Conservation (phyloP, 768 basidiomycete genomes). For the Russula griseocarnosa region DNA sequence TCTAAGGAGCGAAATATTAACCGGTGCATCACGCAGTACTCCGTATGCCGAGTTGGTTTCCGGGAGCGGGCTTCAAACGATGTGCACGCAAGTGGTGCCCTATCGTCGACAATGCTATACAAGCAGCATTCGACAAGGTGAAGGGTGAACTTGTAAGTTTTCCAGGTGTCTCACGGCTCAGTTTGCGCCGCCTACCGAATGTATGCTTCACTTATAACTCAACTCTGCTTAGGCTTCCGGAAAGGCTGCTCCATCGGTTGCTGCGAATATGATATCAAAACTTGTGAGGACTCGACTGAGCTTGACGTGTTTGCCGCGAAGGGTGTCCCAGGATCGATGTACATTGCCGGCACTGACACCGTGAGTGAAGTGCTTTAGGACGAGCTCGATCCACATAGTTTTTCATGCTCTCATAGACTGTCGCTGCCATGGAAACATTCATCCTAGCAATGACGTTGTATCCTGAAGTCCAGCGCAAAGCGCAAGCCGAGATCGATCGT, state of each 20-base stretch:
- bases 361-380: neutral
- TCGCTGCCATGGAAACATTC: neutral
- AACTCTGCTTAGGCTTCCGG: neutral
- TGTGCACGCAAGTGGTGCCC: neutral
- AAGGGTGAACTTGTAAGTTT: neutral
- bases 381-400: neutral
- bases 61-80: conserved; percentile 31
- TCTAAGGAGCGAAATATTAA: neutral
- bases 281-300: neutral
- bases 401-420: neutral
- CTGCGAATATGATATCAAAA: conserved; percentile 5
- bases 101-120: neutral
- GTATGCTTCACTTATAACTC: neutral
- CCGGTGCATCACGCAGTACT: conserved; percentile 18
- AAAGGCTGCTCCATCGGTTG: neutral
- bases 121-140: neutral
- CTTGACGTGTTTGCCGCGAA: neutral
- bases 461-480: neutral
- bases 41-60: conserved; percentile 32
- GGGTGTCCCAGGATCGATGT: neutral
- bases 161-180: neutral
- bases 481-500: neutral
- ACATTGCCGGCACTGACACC: neutral
- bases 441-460: neutral
- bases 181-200: neutral